Evolutionary conservation across 441 rosid genomes (phyloP).

Genomic region (Adansonia madagascariensis): DNA sequence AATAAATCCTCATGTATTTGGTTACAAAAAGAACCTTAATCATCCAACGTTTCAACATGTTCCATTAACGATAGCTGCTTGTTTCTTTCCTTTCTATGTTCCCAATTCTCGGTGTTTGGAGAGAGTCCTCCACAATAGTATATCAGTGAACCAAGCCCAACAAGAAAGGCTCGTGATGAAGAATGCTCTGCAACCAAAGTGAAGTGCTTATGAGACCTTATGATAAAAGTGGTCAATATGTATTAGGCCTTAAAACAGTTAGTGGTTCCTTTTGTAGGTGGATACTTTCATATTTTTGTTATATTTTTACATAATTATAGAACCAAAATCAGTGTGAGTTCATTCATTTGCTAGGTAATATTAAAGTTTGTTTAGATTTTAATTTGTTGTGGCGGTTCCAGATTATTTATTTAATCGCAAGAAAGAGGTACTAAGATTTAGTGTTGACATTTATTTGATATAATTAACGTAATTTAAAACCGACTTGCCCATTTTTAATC

Average conservation of each 20-base stretch:
- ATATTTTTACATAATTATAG: not conserved
- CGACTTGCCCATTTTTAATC: not conserved
- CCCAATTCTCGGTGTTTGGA: not conserved
- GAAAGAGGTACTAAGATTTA: not conserved
- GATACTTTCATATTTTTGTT: not conserved
- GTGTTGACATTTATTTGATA: not conserved
- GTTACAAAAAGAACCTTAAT: no score
- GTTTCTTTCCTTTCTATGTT: no score
- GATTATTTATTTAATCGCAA: not conserved
- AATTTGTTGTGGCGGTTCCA: not conserved
- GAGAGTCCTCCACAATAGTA: not conserved
- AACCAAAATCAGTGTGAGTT: not conserved
- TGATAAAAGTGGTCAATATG: not conserved
- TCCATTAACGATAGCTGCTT: no score
- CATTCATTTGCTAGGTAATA: not conserved
- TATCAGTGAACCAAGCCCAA: not conserved
- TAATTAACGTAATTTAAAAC: not conserved
- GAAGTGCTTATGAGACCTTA: not conserved
- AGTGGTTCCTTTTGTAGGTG: not conserved
- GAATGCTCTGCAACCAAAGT: not conserved
- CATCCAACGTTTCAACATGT: no score
- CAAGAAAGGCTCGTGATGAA: not conserved
- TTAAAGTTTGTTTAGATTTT: not conserved
- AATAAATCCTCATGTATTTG: conserved; percentile 5
- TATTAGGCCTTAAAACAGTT: not conserved